Percentiles rank a stretch among this genome's conserved stretches.
Conservation (phyloP, 352 stramenopile genomes). For the Thalassiosira livingstoniorum region DNA sequence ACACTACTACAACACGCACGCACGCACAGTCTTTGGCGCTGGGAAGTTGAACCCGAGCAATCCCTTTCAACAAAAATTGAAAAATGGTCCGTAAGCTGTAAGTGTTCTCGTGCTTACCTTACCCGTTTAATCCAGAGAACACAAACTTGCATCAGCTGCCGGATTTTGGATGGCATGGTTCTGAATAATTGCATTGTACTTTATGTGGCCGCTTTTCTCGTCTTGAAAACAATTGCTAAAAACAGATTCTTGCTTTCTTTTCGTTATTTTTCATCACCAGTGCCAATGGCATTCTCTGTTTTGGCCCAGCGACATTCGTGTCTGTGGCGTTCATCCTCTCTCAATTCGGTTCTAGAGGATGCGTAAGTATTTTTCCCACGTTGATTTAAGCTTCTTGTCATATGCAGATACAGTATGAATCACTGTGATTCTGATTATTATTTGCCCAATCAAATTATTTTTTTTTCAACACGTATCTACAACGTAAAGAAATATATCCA, state of each 20-base stretch:
- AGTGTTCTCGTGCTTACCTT: neutral
- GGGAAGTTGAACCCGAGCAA: too few relatives aligned
- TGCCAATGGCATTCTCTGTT: constrained; percentile 38
- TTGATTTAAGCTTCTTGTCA: too few relatives aligned
- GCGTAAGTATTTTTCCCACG: constrained; percentile 30
- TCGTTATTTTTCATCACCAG: neutral
- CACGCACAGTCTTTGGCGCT: too few relatives aligned
- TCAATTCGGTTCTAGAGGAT: constrained; percentile 44
- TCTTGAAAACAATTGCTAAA: neutral
- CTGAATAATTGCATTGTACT: neutral
- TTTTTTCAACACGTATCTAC: too few relatives aligned
- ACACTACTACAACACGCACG: too few relatives aligned
- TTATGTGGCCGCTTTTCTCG: neutral
- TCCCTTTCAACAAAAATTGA: too few relatives aligned
- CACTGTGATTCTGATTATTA: too few relatives aligned
- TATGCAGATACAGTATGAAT: too few relatives aligned
- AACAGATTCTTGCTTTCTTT: neutral
- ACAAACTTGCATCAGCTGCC: neutral
- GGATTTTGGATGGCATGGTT: too few relatives aligned
- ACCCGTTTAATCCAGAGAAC: neutral
- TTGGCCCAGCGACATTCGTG: constrained; percentile 40
- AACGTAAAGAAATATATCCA: too few relatives aligned
- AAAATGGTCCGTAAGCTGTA: constrained; percentile 21
- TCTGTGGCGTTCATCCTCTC: constrained; percentile 46
- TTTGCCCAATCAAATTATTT: too few relatives aligned